Evolutionary conservation across 208 protist species (phyloP), one percentile per base, ranked within the genome.

Genomic region (Blechomonas ayalai): DNA sequence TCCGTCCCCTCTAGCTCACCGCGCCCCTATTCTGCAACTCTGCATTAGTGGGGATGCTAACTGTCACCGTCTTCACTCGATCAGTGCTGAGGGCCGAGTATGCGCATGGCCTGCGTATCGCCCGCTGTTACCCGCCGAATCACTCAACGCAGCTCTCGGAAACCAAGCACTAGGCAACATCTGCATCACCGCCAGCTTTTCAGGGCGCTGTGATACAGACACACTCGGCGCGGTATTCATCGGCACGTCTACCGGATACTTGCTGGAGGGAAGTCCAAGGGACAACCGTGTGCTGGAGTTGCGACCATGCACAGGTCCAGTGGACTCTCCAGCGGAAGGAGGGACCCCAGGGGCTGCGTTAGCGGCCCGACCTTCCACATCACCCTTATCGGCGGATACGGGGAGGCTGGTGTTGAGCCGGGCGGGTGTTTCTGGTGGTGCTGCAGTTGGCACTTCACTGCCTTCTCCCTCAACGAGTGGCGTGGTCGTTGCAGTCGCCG

Each of bases 41-140:
- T 60, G 60, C n/a, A 52, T 90, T 4, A 63, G 69, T 37, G 82
- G 82, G 8, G 74, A 86, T 37, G 37, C 39, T 24, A 83, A 52
- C 52, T 60, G 58, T 22, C 73, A 86, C 40, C 74, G 80, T 51
- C 59, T 86, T 3, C 77, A 80, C 62, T 74, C 71, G 13, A 52
- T 90, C 15, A 78, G 77, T 36, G 55, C 79, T 36, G 77, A 90
- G 19, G 82, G 77, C 2, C 58, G 66, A 18, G 71, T 90, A 15
- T 81, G 73, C 52, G 77, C 69, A 43, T 90, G 77, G 82, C 13
- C 53, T 6, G 51, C 58, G 20, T 58, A 48, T 45, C 53, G 73
- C 45, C 51, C 73, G 13, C 44, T 54, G 8, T 41, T 68, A 34
- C 69, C 69, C 6, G 50, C 48, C n/a, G 61, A 69, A 35, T 63